A percentile compares a stretch with the other conserved stretches of the same genome.
phyloP scores from a whole-genome alignment of 2,329 filamentous ascomycete species.

The Anthostomella pinea region DNA sequence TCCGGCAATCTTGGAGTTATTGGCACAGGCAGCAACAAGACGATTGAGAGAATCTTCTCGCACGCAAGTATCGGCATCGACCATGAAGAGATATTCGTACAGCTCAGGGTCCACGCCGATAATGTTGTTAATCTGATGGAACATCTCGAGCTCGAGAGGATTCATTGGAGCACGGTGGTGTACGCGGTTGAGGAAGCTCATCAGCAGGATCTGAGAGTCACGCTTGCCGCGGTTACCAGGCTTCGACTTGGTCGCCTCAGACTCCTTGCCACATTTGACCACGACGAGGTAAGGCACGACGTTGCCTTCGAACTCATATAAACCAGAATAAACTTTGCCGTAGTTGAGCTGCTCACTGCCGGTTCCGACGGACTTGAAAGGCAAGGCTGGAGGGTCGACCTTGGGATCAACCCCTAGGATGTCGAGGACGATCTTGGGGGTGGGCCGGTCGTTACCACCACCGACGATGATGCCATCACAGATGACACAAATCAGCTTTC shows the following conservation, averaged over 20 bases:
- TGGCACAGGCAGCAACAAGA: conserved; percentile 86
- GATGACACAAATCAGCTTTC: conserved; percentile 93
- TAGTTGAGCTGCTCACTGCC: conserved; percentile 95
- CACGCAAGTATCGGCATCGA: conserved; percentile 95
- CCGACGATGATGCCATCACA: conserved; percentile 98
- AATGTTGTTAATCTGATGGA: conserved; percentile 98
- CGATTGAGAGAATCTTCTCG: conserved; percentile 89
- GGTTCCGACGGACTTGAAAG: conserved; percentile 88
- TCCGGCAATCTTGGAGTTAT: conserved; percentile 93
- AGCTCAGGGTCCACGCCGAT: conserved; percentile 97
- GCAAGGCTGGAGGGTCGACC: conserved; percentile 87
- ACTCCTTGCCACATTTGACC: conserved; percentile 96
- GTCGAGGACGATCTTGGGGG: conserved; percentile 95
- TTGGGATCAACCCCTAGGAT: conserved; percentile 97
- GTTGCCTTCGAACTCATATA: conserved; percentile 97
- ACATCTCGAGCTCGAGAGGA: conserved; percentile 94
- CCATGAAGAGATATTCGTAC: conserved; percentile 96
- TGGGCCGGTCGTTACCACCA: conserved; percentile 92
- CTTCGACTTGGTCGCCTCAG: conserved; percentile 85
- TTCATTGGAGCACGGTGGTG: conserved; percentile 94
- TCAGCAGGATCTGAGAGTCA: conserved; percentile 91
- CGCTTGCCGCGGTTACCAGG: conserved; percentile 98
- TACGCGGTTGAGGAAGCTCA: conserved; percentile 97
- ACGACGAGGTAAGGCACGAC: conserved; percentile 95
- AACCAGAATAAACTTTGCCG: conserved; percentile 95